A percentile compares a stretch with the other conserved stretches of the same genome.
phyloP scores from a whole-genome alignment of 169 alveolate species.

The Plasmodium malariae region DNA sequence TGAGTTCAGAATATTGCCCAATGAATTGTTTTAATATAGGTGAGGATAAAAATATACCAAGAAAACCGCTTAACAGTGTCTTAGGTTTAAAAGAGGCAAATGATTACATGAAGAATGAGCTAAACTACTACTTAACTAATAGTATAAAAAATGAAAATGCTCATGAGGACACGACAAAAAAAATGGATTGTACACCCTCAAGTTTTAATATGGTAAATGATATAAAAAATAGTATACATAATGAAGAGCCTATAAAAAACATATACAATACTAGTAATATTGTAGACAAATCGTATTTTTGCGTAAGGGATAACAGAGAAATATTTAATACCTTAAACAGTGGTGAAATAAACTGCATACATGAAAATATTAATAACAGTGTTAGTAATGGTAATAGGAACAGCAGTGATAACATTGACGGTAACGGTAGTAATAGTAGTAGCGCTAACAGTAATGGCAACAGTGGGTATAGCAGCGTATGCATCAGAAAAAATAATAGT shows the following conservation, averaged over 20 bases:
- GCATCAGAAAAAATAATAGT: neutral
- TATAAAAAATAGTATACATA: neutral
- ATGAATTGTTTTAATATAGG: neutral
- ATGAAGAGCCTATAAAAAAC: neutral
- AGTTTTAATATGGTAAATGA: neutral
- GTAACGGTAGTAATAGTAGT: neutral
- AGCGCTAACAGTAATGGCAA: too few relatives aligned
- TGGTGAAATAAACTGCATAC: too few relatives aligned
- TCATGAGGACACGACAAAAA: neutral
- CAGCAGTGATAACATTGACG: neutral
- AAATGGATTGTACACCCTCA: neutral
- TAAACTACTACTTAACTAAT: constrained; percentile 31
- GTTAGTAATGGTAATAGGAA: too few relatives aligned
- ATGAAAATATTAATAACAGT: neutral
- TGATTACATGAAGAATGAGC: constrained; percentile 53
- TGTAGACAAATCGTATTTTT: too few relatives aligned
- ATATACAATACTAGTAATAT: neutral
- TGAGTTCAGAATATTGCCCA: neutral
- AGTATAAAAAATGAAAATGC: too few relatives aligned
- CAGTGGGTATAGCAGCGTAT: too few relatives aligned
- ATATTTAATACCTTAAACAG: too few relatives aligned
- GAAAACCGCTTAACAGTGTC: constrained; percentile 20
- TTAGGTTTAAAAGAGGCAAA: constrained; percentile 52
- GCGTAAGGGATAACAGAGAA: too few relatives aligned
- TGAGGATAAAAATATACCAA: neutral